Evolutionary conservation across 1,139 yeast genomes (phyloP).

Genomic region (Kurtzmaniella quercitrusa): DNA sequence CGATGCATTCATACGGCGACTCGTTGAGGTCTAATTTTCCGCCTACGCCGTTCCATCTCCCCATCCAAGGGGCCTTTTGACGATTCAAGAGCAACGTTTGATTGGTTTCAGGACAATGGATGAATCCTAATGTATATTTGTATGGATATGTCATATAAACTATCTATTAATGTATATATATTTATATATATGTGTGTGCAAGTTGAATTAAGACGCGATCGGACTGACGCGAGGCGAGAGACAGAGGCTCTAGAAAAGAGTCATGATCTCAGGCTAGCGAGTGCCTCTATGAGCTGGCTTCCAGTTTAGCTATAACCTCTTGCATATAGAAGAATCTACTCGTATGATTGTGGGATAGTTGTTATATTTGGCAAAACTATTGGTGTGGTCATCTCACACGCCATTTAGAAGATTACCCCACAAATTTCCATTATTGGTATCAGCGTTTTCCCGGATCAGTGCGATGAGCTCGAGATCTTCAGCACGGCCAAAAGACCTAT

Average conservation of each 20-base stretch:
- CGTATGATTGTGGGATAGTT: too few relatives aligned
- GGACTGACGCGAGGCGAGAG: background rate
- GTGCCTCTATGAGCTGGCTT: too few relatives aligned
- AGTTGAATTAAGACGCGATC: background rate
- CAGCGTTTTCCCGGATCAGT: background rate
- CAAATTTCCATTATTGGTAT: background rate
- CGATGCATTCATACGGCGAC: slow-evolving; percentile 35
- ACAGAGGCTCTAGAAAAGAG: too few relatives aligned
- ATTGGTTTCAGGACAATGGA: slow-evolving; percentile 29
- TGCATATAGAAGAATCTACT: too few relatives aligned
- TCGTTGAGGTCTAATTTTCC: slow-evolving; percentile 40
- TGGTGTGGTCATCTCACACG: too few relatives aligned
- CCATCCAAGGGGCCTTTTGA: slow-evolving; percentile 48
- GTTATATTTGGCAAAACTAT: too few relatives aligned
- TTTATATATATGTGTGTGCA: background rate
- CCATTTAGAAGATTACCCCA: background rate
- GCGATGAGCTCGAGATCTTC: background rate
- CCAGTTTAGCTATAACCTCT: too few relatives aligned
- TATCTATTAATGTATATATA: background rate
- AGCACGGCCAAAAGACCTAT: slow-evolving; percentile 8
- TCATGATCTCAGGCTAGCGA: too few relatives aligned
- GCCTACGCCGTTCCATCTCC: slow-evolving; percentile 50
- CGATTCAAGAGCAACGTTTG: slow-evolving; percentile 37
- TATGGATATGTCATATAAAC: slow-evolving; percentile 1
- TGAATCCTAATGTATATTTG: slow-evolving; percentile 38